These are phyloP conservation scores for Globisporangium emineosum DNA, from an alignment of 352 stramenopile genomes.

Conservation along the genomic window DNA sequence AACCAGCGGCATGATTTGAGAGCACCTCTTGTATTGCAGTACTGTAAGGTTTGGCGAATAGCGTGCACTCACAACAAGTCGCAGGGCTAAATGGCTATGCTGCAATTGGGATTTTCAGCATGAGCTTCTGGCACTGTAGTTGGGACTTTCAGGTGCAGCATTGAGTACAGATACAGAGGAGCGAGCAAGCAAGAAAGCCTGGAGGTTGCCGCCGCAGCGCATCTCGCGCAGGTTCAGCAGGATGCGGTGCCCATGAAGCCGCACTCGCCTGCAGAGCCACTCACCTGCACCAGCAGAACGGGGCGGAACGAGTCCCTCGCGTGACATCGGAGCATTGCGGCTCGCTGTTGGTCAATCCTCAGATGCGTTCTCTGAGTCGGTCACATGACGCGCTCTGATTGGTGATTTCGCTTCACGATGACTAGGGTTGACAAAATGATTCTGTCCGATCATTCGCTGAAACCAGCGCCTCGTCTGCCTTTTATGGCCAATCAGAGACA, in stretches of 20 bases:
- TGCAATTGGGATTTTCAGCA: neutral
- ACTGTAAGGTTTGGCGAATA: too few species aligned
- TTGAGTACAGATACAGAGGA: neutral
- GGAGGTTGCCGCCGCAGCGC: neutral
- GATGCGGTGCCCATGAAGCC: neutral
- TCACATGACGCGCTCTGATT: neutral
- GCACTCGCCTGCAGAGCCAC: neutral
- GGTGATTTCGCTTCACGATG: neutral
- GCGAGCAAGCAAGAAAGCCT: neutral
- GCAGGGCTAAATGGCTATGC: too few species aligned
- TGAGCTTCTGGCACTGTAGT: neutral
- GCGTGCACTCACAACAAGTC: too few species aligned
- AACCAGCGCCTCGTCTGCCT: neutral
- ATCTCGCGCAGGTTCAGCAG: conserved; percentile 2
- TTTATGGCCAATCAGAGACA: neutral
- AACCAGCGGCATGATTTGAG: conserved; percentile 1
- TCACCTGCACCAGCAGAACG: neutral
- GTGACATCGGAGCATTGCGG: neutral
- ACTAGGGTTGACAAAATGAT: neutral
- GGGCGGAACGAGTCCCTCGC: too few species aligned
- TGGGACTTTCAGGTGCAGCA: too few species aligned
- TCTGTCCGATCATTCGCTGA: neutral
- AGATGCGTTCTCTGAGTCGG: neutral
- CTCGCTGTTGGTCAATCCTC: neutral
- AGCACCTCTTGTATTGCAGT: neutral